Evolutionary conservation across 2,329 filamentous ascomycete species (phyloP).

Genomic region (Penicillium verrucosum): DNA sequence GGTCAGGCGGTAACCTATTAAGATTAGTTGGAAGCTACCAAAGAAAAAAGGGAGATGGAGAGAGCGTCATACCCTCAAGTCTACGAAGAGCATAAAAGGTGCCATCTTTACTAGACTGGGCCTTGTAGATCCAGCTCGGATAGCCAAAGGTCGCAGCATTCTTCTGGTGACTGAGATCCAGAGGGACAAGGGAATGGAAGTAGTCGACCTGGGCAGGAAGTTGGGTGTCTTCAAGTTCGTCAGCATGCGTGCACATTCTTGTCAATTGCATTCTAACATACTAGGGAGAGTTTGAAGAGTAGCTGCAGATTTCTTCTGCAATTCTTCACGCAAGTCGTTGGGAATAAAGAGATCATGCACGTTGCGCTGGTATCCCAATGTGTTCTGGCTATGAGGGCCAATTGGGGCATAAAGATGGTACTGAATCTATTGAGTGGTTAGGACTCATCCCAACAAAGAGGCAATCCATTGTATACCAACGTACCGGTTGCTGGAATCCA

Average conservation of each 20-base stretch:
- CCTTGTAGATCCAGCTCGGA: conserved; percentile 93
- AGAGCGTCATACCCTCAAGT: conserved; percentile 62
- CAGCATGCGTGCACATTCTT: conserved; percentile 7
- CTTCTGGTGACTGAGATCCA: conserved; percentile 78
- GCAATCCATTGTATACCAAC: conserved; percentile 16
- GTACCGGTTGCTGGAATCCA: conserved; percentile 63
- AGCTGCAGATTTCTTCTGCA: conserved; percentile 85
- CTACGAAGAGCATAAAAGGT: conserved; percentile 82
- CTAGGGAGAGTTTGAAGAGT: conserved; percentile 80
- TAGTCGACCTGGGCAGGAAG: conserved; percentile 74
- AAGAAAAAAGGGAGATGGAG: neutral
- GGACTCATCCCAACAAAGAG: neutral
- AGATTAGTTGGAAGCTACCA: conserved; percentile 3
- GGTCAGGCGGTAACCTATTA: conserved; percentile 72
- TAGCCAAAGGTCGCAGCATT: conserved; percentile 79
- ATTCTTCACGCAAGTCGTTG: conserved; percentile 79
- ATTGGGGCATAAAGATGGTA: conserved; percentile 92
- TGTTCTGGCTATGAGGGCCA: conserved; percentile 75
- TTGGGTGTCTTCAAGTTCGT: conserved; percentile 55
- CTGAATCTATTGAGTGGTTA: conserved; percentile 57
- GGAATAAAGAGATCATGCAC: conserved; percentile 90
- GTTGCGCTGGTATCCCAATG: conserved; percentile 79
- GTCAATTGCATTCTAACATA: conserved; percentile 36
- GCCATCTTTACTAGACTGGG: conserved; percentile 81
- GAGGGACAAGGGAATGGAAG: conserved; percentile 86